These are phyloP conservation scores for Rhizopogon salebrosus DNA, from an alignment of 768 basidiomycete species.

Conservation along the genomic window DNA sequence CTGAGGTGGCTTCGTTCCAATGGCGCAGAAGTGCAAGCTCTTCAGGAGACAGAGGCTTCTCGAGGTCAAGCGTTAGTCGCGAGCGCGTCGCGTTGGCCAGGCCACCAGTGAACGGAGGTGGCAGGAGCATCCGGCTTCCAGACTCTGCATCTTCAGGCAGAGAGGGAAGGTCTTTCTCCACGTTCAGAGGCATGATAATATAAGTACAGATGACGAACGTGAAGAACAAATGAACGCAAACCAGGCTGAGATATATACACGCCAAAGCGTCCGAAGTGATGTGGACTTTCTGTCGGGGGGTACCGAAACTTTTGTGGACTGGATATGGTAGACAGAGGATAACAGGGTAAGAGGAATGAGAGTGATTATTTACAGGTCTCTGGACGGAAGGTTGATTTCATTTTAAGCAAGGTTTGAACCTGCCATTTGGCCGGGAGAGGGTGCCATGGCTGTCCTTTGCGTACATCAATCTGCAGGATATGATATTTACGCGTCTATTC, in stretches of 20 bases:
- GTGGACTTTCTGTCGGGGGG: neutral
- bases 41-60: constrained; percentile 12
- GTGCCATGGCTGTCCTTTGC: neutral
- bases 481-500: neutral
- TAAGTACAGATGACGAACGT: neutral
- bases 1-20: constrained; percentile 21
- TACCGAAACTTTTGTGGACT: neutral
- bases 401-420: neutral
- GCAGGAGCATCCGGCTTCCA: neutral
- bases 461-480: neutral
- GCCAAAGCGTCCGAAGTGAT: neutral
- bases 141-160: constrained; percentile 10
- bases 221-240: neutral
- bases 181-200: constrained; percentile 7
- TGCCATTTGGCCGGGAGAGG: neutral
- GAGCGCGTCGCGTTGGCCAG: constrained; percentile 1
- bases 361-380: too few species aligned
- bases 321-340: neutral
- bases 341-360: neutral
- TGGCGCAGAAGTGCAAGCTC: constrained; percentile 15
- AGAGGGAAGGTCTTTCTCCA: constrained; percentile 18
- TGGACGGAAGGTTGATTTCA: neutral
- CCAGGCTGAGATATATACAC: neutral
- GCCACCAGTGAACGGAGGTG: neutral
- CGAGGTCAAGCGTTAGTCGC: constrained; percentile 13